Conservation (phyloP, 2,329 filamentous ascomycete genomes). For the Neonectria faginata region DNA sequence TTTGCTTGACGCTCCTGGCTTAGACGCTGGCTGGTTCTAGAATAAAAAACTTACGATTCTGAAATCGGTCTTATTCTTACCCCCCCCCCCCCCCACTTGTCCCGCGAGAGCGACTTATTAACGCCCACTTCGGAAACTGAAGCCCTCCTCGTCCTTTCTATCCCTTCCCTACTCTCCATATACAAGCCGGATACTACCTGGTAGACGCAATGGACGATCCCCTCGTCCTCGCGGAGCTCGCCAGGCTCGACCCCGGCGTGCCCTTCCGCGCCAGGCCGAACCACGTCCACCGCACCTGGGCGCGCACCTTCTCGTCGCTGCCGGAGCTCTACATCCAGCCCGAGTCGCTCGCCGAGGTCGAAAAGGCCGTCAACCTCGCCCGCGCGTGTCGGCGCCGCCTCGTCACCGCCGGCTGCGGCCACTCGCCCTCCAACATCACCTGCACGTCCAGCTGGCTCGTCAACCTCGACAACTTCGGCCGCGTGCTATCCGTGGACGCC, state of each 20-base stretch:
- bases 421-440: constrained; percentile 92
- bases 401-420: constrained; percentile 87
- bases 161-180: neutral
- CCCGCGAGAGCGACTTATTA: constrained; percentile 11
- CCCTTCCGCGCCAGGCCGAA: constrained; percentile 80
- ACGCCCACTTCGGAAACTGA: constrained; percentile 27
- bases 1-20: constrained; percentile 7
- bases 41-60: constrained; percentile 20
- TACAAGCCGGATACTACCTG: neutral
- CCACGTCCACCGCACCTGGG: constrained; percentile 93
- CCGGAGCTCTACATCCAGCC: constrained; percentile 94
- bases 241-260: constrained; percentile 55
- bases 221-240: constrained; percentile 50
- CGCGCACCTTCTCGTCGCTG: constrained; percentile 87
- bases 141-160: neutral
- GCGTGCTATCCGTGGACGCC: constrained; percentile 76
- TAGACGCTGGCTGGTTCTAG: constrained; percentile 3
- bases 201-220: constrained; percentile 53
- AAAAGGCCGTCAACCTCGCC: constrained; percentile 84
- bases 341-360: constrained; percentile 80
- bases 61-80: neutral
- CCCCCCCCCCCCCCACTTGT: constrained; percentile 13
- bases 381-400: constrained; percentile 83
- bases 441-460: constrained; percentile 95
- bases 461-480: constrained; percentile 87